These are phyloP conservation scores for Cladosporium sphaerospermum DNA, from an alignment of 2,329 filamentous ascomycete species.

Conservation along the genomic window DNA sequence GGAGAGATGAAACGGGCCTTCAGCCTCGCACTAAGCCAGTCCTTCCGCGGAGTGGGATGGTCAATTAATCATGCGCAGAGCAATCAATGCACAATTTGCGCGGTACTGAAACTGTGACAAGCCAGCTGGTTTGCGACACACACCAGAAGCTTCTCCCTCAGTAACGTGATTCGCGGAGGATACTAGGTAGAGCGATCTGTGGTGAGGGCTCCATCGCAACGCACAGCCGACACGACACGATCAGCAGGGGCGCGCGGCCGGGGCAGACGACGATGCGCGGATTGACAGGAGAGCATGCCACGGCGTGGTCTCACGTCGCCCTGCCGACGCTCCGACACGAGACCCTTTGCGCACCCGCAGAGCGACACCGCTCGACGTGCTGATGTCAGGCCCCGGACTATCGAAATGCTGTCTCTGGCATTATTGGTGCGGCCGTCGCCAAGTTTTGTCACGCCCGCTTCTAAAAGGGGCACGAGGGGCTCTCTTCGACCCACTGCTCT, in stretches of 20 bases:
- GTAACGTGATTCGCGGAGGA: background rate
- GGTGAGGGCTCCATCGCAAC: background rate
- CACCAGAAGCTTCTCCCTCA: background rate
- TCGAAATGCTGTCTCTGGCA: background rate
- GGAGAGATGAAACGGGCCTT: too few species aligned
- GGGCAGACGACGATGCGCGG: background rate
- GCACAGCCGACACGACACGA: background rate
- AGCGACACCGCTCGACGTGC: background rate
- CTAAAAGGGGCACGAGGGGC: conserved; percentile 10
- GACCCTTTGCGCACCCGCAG: background rate
- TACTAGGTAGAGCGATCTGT: conserved; percentile 1
- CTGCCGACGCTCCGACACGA: conserved; percentile 2
- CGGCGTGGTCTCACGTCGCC: background rate
- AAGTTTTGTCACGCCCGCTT: background rate
- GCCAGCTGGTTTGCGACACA: too few species aligned
- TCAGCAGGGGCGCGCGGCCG: conserved; percentile 2
- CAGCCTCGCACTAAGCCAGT: too few species aligned
- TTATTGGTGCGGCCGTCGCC: conserved; percentile 4
- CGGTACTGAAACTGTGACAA: too few species aligned
- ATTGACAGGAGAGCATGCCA: background rate
- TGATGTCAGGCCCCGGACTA: conserved; percentile 2
- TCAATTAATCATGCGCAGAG: too few species aligned
- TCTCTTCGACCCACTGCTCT: background rate
- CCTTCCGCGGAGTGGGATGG: too few species aligned
- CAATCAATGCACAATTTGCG: too few species aligned